Evolutionary conservation across 2,329 filamentous ascomycete genomes (phyloP), one percentile per base, ranked within the genome.

Genomic region (Daldinia sp.): DNA sequence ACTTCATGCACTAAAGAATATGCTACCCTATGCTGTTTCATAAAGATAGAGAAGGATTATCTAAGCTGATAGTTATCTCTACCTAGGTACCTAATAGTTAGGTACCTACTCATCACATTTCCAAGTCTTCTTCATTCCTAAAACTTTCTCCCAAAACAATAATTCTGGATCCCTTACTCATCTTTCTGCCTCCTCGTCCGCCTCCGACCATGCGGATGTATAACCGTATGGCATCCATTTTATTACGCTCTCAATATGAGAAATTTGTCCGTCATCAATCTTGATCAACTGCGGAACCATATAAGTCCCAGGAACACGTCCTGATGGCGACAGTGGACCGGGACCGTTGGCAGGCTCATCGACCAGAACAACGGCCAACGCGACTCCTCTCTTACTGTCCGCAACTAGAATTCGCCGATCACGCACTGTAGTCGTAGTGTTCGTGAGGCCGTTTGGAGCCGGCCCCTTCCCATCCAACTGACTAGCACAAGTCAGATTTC

Each of bases 171-270:
- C 48, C 13, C 21, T 34, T 21, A 9, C 19, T 23, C 2, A 27
- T 41, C 30, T 8, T 17, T 55, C 25, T n/a, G 19, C 34, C 27
- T 27, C 23, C 25, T 43, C 49, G n/a, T 29, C 13, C 9, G 2
- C 30, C 8, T 63, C 49, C 4, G 29, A 30, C 68, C 68, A 66
- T 29, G 41, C 63, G 21, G 63, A 63, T 4, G 45, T 63, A 52
- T 71, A 71, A 32, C 67, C 65, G 32, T 49, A 69, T 2, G 67
- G 67, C 61, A 71, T 64, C 66, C 69, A 68, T 47, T 68, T 70
- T 2, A 68, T 48, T 34, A 66, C 65, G 32, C 65, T 63, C 47
- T 70, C 67, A 4, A 70, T 51, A 3, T 58, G 60, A 37, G 62
- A 45, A n/a, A 68, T 68, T 2, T 23, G 34, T 7, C 62, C 64